Percentiles rank a stretch among this genome's conserved stretches.
Evolutionary conservation across 345 rosid species (phyloP).

Genomic region (Chamaenerion angustifolium): DNA sequence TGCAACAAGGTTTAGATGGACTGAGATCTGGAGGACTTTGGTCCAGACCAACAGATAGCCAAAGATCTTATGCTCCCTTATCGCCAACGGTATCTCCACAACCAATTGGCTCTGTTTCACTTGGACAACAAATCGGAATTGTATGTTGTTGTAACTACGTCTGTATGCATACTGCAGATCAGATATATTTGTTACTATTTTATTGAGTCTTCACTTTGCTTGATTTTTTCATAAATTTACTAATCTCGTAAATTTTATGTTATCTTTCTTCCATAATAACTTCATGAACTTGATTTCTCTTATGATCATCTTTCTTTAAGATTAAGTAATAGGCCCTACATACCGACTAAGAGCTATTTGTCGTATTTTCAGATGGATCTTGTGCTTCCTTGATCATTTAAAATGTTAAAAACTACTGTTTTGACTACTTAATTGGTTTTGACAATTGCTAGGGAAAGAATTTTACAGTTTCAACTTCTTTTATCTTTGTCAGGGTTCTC

Average conservation of each 20-base stretch:
- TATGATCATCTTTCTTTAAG: background rate
- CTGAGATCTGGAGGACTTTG: slow-evolving; percentile 59
- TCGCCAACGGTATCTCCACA: slow-evolving; percentile 70
- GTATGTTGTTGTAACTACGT: slow-evolving; percentile 26
- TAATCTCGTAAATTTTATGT: background rate
- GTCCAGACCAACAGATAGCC: slow-evolving; percentile 59
- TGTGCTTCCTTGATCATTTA: too few relatives aligned
- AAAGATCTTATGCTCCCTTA: slow-evolving; percentile 44
- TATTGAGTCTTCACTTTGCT: slow-evolving; percentile 4
- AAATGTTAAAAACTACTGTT: too few relatives aligned
- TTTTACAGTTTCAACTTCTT: too few relatives aligned
- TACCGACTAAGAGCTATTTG: too few relatives aligned
- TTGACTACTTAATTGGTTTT: slow-evolving; percentile 1
- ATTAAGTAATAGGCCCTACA: too few relatives aligned
- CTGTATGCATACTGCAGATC: slow-evolving; percentile 1
- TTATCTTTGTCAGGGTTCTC: slow-evolving; percentile 6
- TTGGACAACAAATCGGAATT: slow-evolving; percentile 39
- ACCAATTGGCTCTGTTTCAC: slow-evolving; percentile 27
- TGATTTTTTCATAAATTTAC: background rate
- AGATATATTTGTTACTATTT: background rate
- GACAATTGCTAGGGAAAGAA: background rate
- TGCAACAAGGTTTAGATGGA: slow-evolving; percentile 64
- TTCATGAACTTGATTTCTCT: background rate
- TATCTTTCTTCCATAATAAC: background rate
- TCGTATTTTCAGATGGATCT: too few relatives aligned